Percentiles rank a stretch among this genome's conserved stretches.
These are phyloP conservation scores for Phytophthora melonis DNA, from an alignment of 352 stramenopile species.

Conservation along the genomic window DNA sequence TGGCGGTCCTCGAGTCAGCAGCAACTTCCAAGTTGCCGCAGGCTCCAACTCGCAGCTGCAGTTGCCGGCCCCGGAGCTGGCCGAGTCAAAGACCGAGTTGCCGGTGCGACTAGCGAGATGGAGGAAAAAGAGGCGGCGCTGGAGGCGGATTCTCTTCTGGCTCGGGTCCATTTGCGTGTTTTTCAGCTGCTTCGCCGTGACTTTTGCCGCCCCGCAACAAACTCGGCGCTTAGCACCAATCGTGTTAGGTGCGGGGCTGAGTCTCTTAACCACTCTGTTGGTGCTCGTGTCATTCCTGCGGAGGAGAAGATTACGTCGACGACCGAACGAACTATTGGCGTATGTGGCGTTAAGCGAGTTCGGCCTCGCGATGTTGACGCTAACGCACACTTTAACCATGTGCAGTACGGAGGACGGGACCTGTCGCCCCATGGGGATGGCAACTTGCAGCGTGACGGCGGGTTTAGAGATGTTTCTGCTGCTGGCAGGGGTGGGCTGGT, in stretches of 20 bases:
- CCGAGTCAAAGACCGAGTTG: constrained; percentile 43
- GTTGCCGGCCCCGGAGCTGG: constrained; percentile 4
- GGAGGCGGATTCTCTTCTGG: constrained; percentile 46
- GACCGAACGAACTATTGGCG: constrained; percentile 75
- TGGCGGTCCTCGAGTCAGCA: constrained; percentile 40
- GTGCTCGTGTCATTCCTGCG: constrained; percentile 66
- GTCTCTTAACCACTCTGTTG: constrained; percentile 57
- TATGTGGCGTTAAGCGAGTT: constrained; percentile 74
- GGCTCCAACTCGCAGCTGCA: constrained; percentile 18
- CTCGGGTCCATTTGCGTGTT: constrained; percentile 37
- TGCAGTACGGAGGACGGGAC: constrained; percentile 44
- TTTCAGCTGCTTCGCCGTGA: constrained; percentile 51
- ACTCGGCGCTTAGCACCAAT: constrained; percentile 55
- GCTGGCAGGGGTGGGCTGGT: constrained; percentile 71
- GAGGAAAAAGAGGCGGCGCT: constrained; percentile 32
- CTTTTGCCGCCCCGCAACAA: constrained; percentile 48
- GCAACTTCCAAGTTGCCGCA: constrained; percentile 12
- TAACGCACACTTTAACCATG: constrained; percentile 56
- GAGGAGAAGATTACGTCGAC: constrained; percentile 42
- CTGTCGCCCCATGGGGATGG: constrained; percentile 51
- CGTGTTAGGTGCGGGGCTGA: constrained; percentile 58
- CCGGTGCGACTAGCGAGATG: constrained; percentile 41
- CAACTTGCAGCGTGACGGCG: constrained; percentile 45
- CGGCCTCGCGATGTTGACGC: constrained; percentile 52
- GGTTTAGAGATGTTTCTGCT: constrained; percentile 72